A percentile compares a stretch with the other conserved stretches of the same genome.
Conservation (phyloP, 257 asterid genomes). For the Solanum piurae region DNA sequence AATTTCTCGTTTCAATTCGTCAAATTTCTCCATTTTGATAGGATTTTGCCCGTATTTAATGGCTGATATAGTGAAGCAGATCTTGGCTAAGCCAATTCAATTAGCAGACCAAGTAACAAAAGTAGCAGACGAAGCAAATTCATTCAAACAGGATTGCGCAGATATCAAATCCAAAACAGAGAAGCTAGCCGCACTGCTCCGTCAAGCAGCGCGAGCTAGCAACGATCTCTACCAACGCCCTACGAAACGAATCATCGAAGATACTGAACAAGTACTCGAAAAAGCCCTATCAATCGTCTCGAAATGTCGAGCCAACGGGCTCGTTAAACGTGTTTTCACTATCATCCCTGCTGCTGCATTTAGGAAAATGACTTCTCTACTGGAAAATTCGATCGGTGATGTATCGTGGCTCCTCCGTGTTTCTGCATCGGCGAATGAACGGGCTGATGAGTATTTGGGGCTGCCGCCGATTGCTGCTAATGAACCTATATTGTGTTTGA, state of each 20-base stretch:
- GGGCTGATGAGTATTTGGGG: slow-evolving; percentile 50
- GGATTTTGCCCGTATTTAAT: not conserved
- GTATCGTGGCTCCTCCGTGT: slow-evolving; percentile 75
- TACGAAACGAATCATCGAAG: slow-evolving; percentile 63
- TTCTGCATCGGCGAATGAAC: slow-evolving; percentile 53
- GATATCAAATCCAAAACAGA: slow-evolving; percentile 58
- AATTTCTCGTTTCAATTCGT: not conserved
- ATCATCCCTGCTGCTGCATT: slow-evolving; percentile 68
- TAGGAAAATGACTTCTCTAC: slow-evolving; percentile 43
- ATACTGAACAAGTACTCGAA: slow-evolving; percentile 51
- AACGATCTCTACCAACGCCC: slow-evolving; percentile 64
- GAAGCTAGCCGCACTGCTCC: slow-evolving; percentile 49
- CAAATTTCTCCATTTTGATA: not conserved
- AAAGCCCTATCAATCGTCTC: slow-evolving; percentile 39
- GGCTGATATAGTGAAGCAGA: slow-evolving; percentile 63
- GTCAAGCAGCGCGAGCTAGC: slow-evolving; percentile 76
- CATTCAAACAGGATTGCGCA: slow-evolving; percentile 53
- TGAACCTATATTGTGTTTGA: slow-evolving; percentile 59
- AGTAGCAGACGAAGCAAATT: slow-evolving; percentile 46
- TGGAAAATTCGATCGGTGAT: slow-evolving; percentile 68
- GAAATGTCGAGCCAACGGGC: slow-evolving; percentile 57
- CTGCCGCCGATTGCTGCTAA: slow-evolving; percentile 74
- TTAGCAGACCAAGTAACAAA: slow-evolving; percentile 46
- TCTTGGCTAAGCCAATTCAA: slow-evolving; percentile 56
- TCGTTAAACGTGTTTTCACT: slow-evolving; percentile 60